A percentile compares a stretch with the other conserved stretches of the same genome.
Conservation (phyloP, 176 grass and related monocot genomes). For the Poa annua region DNA sequence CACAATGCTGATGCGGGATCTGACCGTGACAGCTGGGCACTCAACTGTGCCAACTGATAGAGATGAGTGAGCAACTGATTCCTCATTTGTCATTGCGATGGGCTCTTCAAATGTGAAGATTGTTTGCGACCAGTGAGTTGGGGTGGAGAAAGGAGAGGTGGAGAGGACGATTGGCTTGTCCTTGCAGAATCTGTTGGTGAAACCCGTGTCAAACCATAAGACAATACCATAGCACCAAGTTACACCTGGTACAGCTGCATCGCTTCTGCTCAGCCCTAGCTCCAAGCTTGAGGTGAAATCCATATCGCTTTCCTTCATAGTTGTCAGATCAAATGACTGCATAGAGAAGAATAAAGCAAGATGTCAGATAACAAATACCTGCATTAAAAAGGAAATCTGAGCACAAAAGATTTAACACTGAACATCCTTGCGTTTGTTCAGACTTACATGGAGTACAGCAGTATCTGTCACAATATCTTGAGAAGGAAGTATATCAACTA, state of each 20-base stretch:
- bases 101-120: slow-evolving; percentile 87
- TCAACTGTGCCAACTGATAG: slow-evolving; percentile 59
- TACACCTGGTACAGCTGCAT: neutral
- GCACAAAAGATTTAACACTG: slow-evolving; percentile 6
- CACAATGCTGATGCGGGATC: slow-evolving; percentile 74
- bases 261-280: slow-evolving; percentile 53
- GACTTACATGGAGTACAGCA: slow-evolving; percentile 76
- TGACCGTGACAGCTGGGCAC: slow-evolving; percentile 53
- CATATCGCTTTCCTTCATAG: slow-evolving; percentile 82
- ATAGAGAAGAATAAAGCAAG: slow-evolving; percentile 21
- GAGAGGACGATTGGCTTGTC: slow-evolving; percentile 70
- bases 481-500: slow-evolving; percentile 69
- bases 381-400: neutral
- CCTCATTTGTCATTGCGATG: slow-evolving; percentile 53
- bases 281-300: slow-evolving; percentile 87
- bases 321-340: slow-evolving; percentile 82
- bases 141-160: slow-evolving; percentile 76
- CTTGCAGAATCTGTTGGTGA: slow-evolving; percentile 87
- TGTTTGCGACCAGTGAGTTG: slow-evolving; percentile 92
- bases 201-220: slow-evolving; percentile 86
- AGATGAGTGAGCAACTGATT: slow-evolving; percentile 24
- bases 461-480: slow-evolving; percentile 82
- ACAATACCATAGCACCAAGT: slow-evolving; percentile 82
- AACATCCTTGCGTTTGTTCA: neutral
- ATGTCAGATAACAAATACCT: slow-evolving; percentile 31